These are phyloP conservation scores for Scheffersomyces illinoinensis DNA, from an alignment of 1,139 yeast species.

Conservation along the genomic window DNA sequence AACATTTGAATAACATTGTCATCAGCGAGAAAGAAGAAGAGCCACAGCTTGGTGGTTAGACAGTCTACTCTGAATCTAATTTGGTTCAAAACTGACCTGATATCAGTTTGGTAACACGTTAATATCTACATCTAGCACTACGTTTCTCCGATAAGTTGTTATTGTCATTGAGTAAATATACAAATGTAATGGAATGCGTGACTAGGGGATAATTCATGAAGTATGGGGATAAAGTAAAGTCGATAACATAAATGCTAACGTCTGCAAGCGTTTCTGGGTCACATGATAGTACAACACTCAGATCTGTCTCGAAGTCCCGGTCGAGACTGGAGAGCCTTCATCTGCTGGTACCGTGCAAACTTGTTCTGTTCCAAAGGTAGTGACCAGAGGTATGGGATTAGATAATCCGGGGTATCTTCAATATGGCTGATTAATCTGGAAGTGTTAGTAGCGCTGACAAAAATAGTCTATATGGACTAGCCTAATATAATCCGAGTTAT, in stretches of 20 bases:
- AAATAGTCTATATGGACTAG: background rate
- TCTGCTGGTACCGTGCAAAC: constrained; percentile 32
- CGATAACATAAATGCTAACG: background rate
- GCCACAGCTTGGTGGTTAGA: constrained; percentile 37
- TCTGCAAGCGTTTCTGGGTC: background rate
- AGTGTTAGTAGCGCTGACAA: constrained; percentile 1
- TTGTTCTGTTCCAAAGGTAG: constrained; percentile 50
- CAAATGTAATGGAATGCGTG: background rate
- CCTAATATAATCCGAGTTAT: background rate
- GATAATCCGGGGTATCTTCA: constrained; percentile 51
- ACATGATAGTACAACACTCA: constrained; percentile 48
- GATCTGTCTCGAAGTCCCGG: constrained; percentile 9
- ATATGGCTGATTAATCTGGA: constrained; percentile 43
- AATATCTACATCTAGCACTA: background rate
- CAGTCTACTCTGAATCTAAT: background rate
- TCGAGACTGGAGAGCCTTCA: constrained; percentile 9
- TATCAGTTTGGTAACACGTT: background rate
- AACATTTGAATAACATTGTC: constrained; percentile 40
- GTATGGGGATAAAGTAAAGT: background rate
- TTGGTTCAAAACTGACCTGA: background rate
- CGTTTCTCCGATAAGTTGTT: background rate
- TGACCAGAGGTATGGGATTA: constrained; percentile 54
- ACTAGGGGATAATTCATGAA: background rate
- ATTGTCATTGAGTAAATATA: background rate
- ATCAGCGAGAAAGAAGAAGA: constrained; percentile 42